Conservation (phyloP, 2,329 filamentous ascomycete species). For the Neofusicoccum ribis region DNA sequence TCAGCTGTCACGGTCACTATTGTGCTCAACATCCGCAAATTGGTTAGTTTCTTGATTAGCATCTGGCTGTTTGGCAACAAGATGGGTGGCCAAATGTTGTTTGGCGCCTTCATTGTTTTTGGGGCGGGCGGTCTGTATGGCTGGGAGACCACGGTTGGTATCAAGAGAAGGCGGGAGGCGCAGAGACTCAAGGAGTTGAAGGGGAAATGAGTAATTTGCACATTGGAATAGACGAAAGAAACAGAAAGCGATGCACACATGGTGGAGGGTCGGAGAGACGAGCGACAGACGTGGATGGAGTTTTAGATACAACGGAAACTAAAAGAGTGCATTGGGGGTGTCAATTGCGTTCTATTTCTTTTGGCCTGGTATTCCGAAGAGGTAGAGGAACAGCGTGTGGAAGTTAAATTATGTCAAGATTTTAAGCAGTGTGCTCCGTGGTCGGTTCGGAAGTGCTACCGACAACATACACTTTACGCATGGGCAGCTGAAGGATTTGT, state of each 20-base stretch:
- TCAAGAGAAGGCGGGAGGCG: constrained; percentile 38
- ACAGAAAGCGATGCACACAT: neutral
- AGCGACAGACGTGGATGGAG: neutral
- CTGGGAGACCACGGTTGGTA: constrained; percentile 61
- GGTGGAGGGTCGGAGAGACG: neutral
- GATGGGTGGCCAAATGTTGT: constrained; percentile 71
- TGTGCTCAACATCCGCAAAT: constrained; percentile 90
- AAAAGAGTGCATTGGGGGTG: too few relatives aligned
- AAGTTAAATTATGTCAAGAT: too few relatives aligned
- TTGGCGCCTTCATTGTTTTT: constrained; percentile 86
- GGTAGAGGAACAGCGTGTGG: too few relatives aligned
- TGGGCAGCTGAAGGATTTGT: too few relatives aligned
- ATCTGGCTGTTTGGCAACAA: constrained; percentile 93
- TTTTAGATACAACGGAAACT: too few relatives aligned
- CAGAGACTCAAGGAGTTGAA: constrained; percentile 15
- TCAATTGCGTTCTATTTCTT: too few relatives aligned
- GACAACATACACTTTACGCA: too few relatives aligned
- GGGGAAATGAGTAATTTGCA: neutral
- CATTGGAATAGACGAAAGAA: neutral
- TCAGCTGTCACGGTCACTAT: constrained; percentile 95
- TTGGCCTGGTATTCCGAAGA: too few relatives aligned
- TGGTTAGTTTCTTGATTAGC: constrained; percentile 86
- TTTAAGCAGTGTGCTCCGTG: too few relatives aligned
- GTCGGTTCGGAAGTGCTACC: too few relatives aligned
- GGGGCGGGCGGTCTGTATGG: constrained; percentile 88